Percentiles rank a stretch among this genome's conserved stretches.
Evolutionary conservation across 2,329 filamentous ascomycete genomes (phyloP).

Genomic region (Calonectria hawksworthii): DNA sequence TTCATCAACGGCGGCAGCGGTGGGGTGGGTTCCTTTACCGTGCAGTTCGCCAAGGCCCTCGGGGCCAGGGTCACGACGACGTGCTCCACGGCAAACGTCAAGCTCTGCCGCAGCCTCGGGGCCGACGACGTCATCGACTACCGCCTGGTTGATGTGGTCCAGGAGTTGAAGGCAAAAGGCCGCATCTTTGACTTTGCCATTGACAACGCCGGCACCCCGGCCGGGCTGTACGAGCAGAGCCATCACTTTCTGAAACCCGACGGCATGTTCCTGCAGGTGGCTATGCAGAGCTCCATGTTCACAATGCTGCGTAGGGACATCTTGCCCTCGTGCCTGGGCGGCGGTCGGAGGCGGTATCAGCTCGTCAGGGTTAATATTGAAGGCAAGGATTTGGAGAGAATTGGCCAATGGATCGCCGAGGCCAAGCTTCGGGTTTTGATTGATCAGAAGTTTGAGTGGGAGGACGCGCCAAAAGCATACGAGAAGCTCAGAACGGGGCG

Average conservation of each 20-base stretch:
- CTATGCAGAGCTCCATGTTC: neutral
- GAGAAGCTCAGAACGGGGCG: conserved; percentile 36
- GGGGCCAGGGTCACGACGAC: conserved; percentile 53
- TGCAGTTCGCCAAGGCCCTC: conserved; percentile 54
- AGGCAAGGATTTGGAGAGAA: neutral
- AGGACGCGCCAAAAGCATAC: conserved; percentile 41
- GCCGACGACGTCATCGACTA: conserved; percentile 57
- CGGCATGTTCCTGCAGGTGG: conserved; percentile 42
- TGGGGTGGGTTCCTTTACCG: conserved; percentile 52
- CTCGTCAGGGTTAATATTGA: conserved; percentile 17
- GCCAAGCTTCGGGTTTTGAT: conserved; percentile 42
- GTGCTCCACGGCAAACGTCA: conserved; percentile 51
- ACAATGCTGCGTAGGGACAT: conserved; percentile 21
- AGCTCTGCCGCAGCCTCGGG: conserved; percentile 52
- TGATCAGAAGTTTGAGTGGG: conserved; percentile 40
- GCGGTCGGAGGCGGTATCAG: conserved; percentile 25
- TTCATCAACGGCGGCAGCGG: conserved; percentile 49
- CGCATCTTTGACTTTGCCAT: conserved; percentile 42
- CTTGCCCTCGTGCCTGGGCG: conserved; percentile 35
- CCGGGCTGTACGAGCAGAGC: conserved; percentile 38
- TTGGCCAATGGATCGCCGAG: conserved; percentile 42
- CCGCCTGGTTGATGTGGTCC: conserved; percentile 30
- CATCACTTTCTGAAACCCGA: conserved; percentile 33
- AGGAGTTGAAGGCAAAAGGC: conserved; percentile 30
- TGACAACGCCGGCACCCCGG: conserved; percentile 42